Evolutionary conservation across 1,284 basidiomycete genomes (phyloP).

Genomic region (Sutorius eximius): DNA sequence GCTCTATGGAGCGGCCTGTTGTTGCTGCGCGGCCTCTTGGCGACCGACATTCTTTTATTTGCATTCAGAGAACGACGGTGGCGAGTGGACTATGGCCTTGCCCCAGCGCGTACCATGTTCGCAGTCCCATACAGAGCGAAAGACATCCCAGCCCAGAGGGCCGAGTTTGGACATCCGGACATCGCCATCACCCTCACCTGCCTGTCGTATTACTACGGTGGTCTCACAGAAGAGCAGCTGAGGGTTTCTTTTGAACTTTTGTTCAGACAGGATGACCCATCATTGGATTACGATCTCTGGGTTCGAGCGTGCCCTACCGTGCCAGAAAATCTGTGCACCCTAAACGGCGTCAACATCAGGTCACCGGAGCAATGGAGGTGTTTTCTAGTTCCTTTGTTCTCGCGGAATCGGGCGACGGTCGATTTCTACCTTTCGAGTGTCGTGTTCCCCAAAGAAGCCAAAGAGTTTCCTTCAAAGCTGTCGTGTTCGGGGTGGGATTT

Average conservation of each 20-base stretch:
- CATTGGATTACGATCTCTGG: constrained; percentile 46
- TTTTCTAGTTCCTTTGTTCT: constrained; percentile 39
- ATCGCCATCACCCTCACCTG: constrained; percentile 47
- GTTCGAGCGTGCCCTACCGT: constrained; percentile 26
- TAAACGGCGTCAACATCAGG: constrained; percentile 41
- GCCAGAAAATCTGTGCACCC: constrained; percentile 33
- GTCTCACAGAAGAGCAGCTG: constrained; percentile 42
- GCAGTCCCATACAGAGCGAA: constrained; percentile 56
- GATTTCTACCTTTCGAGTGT: constrained; percentile 46
- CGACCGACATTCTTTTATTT: background rate
- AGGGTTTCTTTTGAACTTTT: constrained; percentile 40
- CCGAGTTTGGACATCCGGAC: constrained; percentile 58
- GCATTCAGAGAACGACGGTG: background rate
- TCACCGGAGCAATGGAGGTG: constrained; percentile 38
- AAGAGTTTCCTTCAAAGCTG: constrained; percentile 47
- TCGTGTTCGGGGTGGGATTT: constrained; percentile 54
- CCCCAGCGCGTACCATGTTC: constrained; percentile 41
- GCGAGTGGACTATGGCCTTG: constrained; percentile 47
- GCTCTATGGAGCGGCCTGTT: constrained; percentile 39
- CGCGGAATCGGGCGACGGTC: constrained; percentile 40
- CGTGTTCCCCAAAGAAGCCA: constrained; percentile 31
- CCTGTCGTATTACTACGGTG: constrained; percentile 51
- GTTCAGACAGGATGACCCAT: constrained; percentile 45
- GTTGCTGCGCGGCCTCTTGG: constrained; percentile 20
- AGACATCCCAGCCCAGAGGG: constrained; percentile 45